A percentile compares a stretch with the other conserved stretches of the same genome.
phyloP scores from a whole-genome alignment of 108 stramenopile genomes.

The Licmophora abbreviata region DNA sequence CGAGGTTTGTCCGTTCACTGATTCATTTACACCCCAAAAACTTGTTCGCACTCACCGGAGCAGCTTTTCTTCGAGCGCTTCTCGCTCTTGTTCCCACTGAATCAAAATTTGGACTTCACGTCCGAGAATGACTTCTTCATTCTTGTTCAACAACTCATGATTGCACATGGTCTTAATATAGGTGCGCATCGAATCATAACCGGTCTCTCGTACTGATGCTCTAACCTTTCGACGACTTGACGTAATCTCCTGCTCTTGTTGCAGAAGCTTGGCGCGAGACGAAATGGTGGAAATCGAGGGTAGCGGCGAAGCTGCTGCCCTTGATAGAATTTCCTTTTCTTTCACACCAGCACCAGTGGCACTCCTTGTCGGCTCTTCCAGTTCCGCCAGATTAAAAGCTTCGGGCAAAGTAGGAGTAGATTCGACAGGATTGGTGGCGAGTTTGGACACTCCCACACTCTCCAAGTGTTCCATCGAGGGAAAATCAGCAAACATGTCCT shows the following conservation, averaged over 20 bases:
- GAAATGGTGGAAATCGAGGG: too few relatives aligned
- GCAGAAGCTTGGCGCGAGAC: too few relatives aligned
- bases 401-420: too few relatives aligned
- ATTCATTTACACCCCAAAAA: background rate
- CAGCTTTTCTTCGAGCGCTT: slow-evolving; percentile 58
- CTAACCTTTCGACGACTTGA: slow-evolving; percentile 32
- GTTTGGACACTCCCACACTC: too few relatives aligned
- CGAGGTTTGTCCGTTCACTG: background rate
- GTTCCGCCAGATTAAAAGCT: too few relatives aligned
- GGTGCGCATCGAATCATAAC: slow-evolving; percentile 69
- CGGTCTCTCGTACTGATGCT: slow-evolving; percentile 66
- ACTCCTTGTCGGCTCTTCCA: too few relatives aligned
- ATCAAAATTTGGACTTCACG: slow-evolving; percentile 82
- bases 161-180: slow-evolving; percentile 87
- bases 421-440: too few relatives aligned
- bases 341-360: too few relatives aligned
- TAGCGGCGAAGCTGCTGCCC: too few relatives aligned
- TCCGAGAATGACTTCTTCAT: slow-evolving; percentile 81
- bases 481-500: too few relatives aligned
- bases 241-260: background rate
- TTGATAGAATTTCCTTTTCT: too few relatives aligned
- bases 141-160: slow-evolving; percentile 78
- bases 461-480: too few relatives aligned
- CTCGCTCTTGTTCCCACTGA: slow-evolving; percentile 65
- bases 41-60: slow-evolving; percentile 55